Conservation (phyloP, 768 basidiomycete genomes). For the Hericium coralloides region DNA sequence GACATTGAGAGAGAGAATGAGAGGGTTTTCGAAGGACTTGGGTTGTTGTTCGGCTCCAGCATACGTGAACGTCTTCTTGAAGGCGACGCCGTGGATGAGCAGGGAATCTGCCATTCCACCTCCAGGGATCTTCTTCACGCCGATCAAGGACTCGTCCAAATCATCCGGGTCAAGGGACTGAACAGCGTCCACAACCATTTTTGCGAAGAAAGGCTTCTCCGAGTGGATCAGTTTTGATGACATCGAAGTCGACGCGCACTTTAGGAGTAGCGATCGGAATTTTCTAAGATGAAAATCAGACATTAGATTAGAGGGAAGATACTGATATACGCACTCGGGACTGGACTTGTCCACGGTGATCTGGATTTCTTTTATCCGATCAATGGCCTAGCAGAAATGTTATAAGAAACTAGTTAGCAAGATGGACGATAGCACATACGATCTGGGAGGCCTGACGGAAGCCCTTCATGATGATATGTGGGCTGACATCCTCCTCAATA, state of each 20-base stretch:
- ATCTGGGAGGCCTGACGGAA: conserved; percentile 81
- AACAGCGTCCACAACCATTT: conserved; percentile 98
- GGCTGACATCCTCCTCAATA: conserved; percentile 95
- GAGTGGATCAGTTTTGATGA: conserved; percentile 98
- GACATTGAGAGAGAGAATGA: conserved; percentile 91
- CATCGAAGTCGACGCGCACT: conserved; percentile 99
- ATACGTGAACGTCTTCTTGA: conserved; percentile 99
- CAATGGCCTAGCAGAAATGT: conserved; percentile 52
- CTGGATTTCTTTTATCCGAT: conserved; percentile 84
- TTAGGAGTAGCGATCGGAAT: conserved; percentile 89
- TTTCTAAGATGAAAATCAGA: conserved; percentile 38
- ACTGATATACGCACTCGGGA: conserved; percentile 58
- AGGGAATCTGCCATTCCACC: conserved; percentile 97
- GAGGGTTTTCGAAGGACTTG: conserved; percentile 81
- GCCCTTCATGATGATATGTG: conserved; percentile 97
- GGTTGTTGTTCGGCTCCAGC: conserved; percentile 99
- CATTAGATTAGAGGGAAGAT: background rate
- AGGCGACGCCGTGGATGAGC: conserved; percentile 84
- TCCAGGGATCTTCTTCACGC: conserved; percentile 95
- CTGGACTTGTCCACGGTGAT: conserved; percentile 84
- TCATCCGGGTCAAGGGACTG: conserved; percentile 87
- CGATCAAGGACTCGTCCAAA: conserved; percentile 92
- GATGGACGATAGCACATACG: conserved; percentile 37
- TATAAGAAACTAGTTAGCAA: background rate
- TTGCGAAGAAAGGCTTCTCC: conserved; percentile 97